phyloP scores from a whole-genome alignment of 768 basidiomycete genomes.

The Clavulina sp. region DNA sequence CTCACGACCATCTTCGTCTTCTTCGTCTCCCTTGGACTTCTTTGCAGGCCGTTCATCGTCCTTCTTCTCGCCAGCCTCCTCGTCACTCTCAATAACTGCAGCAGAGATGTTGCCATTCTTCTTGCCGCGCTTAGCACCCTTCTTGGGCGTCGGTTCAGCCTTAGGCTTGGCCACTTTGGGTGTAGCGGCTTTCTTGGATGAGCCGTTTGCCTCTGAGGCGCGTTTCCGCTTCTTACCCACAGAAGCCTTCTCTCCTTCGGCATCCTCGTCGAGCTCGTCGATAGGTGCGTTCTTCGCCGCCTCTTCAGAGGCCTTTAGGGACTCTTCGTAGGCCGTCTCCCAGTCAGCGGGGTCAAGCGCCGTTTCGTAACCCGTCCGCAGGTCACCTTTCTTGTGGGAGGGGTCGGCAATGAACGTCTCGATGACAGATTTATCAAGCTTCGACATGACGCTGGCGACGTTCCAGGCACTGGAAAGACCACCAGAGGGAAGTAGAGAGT shows the following conservation, averaged over 20 bases:
- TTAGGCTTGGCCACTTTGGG: constrained; percentile 40
- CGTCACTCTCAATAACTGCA: constrained; percentile 28
- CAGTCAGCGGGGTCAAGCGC: constrained; percentile 56
- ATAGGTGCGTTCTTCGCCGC: constrained; percentile 38
- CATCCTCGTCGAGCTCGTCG: constrained; percentile 45
- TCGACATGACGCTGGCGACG: constrained; percentile 61
- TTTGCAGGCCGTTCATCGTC: constrained; percentile 19
- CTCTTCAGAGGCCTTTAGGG: constrained; percentile 22
- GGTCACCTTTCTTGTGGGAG: constrained; percentile 57
- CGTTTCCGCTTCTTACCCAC: constrained; percentile 23
- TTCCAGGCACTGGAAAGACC: constrained; percentile 65
- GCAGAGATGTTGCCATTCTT: constrained; percentile 24
- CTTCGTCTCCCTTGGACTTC: constrained; percentile 43
- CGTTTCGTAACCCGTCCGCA: constrained; percentile 53
- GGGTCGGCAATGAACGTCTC: constrained; percentile 64
- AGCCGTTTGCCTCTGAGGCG: constrained; percentile 21
- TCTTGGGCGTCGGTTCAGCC: constrained; percentile 13
- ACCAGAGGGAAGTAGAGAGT: neutral
- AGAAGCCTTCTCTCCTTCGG: constrained; percentile 22
- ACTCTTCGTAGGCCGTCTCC: constrained; percentile 28
- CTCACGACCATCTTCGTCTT: constrained; percentile 35
- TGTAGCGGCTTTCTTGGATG: constrained; percentile 22
- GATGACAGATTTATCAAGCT: constrained; percentile 64
- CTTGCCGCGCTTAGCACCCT: constrained; percentile 24
- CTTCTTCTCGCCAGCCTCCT: constrained; percentile 25